Conservation (phyloP, 1,284 basidiomycete species). For the Leccinum proliferum region DNA sequence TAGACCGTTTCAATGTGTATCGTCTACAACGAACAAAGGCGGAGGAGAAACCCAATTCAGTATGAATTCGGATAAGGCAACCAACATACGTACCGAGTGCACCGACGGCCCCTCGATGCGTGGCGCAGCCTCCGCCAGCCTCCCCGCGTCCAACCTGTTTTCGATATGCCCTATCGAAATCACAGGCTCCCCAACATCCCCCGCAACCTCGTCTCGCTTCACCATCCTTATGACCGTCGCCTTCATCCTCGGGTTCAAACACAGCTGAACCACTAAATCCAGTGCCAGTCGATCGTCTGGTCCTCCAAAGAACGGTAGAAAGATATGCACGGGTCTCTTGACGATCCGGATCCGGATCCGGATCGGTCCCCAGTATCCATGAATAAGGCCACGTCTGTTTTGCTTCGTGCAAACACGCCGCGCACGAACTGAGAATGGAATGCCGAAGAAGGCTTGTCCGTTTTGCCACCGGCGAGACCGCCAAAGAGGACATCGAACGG, state of each 20-base stretch:
- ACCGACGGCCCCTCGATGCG: not conserved
- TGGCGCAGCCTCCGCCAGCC: not conserved
- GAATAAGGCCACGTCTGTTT: constrained; percentile 75
- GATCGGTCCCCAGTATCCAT: constrained; percentile 58
- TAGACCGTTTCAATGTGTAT: constrained; percentile 65
- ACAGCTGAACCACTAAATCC: constrained; percentile 78
- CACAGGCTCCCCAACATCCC: not conserved
- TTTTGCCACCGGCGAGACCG: not conserved
- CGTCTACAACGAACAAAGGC: constrained; percentile 22
- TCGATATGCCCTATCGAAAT: not conserved
- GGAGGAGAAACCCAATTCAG: not conserved
- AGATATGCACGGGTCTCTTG: constrained; percentile 53
- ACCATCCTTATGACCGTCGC: constrained; percentile 57
- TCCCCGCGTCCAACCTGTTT: not conserved
- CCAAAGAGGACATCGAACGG: constrained; percentile 68
- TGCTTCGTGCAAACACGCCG: constrained; percentile 67
- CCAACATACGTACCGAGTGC: constrained; percentile 14
- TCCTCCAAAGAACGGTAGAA: constrained; percentile 93
- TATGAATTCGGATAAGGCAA: not conserved
- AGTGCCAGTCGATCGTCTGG: constrained; percentile 91
- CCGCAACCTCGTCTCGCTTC: constrained; percentile 4
- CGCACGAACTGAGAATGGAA: constrained; percentile 83
- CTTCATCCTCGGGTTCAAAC: constrained; percentile 56
- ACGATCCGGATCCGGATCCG: constrained; percentile 5
- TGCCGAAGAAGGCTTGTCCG: constrained; percentile 35